Evolutionary conservation across 2,329 filamentous ascomycete species (phyloP).

Genomic region (Monilinia vaccinii-corymbosi): DNA sequence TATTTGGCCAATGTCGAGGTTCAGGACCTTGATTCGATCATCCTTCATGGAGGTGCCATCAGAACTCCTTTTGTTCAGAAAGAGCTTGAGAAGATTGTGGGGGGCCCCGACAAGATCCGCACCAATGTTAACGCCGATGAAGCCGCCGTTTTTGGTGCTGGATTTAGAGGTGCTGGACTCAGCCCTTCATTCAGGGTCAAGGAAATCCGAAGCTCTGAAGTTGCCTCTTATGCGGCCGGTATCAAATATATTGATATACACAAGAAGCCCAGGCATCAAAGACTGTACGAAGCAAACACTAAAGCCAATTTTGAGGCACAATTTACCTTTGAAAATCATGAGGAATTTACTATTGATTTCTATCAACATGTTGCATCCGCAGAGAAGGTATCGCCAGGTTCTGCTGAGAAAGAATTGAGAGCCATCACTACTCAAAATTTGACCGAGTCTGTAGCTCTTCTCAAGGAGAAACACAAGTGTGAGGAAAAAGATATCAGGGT

Average conservation of each 20-base stretch:
- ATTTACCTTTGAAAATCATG: slow-evolving; percentile 69
- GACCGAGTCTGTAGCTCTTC: slow-evolving; percentile 68
- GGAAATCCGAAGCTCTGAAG: slow-evolving; percentile 81
- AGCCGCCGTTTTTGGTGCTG: slow-evolving; percentile 89
- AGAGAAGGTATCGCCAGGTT: slow-evolving; percentile 34
- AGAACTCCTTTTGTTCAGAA: slow-evolving; percentile 93
- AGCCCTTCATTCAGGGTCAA: slow-evolving; percentile 97
- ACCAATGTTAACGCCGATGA: slow-evolving; percentile 97
- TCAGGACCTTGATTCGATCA: slow-evolving; percentile 75
- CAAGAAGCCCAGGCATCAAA: slow-evolving; percentile 65
- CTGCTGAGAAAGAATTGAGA: slow-evolving; percentile 51
- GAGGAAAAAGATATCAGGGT: slow-evolving; percentile 67
- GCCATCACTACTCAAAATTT: slow-evolving; percentile 73
- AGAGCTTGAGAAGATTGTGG: slow-evolving; percentile 67
- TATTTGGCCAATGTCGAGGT: slow-evolving; percentile 63
- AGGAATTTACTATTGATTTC: slow-evolving; percentile 74
- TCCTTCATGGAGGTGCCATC: slow-evolving; percentile 83
- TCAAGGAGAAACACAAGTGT: slow-evolving; percentile 69
- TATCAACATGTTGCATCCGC: slow-evolving; percentile 58
- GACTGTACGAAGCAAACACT: slow-evolving; percentile 72
- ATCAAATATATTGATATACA: slow-evolving; percentile 66
- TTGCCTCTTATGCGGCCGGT: slow-evolving; percentile 61
- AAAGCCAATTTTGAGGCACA: slow-evolving; percentile 73
- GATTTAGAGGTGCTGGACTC: slow-evolving; percentile 84
- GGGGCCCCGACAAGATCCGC: slow-evolving; percentile 68